Evolutionary conservation across 768 basidiomycete genomes (phyloP), one percentile per base, ranked within the genome.

Genomic region (Heimioporus sp.): DNA sequence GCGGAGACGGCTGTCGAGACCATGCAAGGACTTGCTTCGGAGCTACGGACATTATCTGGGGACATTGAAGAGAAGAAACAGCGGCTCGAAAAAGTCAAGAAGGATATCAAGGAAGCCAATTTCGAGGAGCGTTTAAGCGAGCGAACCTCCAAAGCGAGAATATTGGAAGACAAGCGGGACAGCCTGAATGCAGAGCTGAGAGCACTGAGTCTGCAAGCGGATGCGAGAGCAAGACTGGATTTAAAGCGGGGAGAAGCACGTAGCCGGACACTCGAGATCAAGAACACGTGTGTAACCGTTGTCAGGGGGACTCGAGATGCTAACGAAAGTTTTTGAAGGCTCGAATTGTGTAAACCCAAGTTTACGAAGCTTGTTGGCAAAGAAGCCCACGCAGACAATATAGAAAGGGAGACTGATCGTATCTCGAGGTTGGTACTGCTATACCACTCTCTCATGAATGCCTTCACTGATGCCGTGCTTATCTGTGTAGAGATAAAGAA

Each of bases 181-280:
- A 65, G 67, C 17, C 71, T 96, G 53, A 90, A 86, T 49, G 57
- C 68, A 0, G 95, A 97, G 54, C 75, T 94, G 38, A 76, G 81
- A 31, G 71, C 76, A 2, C 69, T 97, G 59, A 92, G 83, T 58
- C 61, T 81, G 41, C 93, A 98, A 65, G 86, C 90, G 0, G 89
- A 94, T 48, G 75, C 82, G 1, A 76, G 96, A 40, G 92, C 94
- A 2, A 86, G 82, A 59, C 66, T 98, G 47, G 82, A 87, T 37
- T 62, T 96, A 55, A 89, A 91, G 63, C 75, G 84, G 53, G 73
- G 73, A 1, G 90, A 94, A 56, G 65, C 85, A 40, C 81, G 77
- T 65, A 76, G 71, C 49, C 90, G 89, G 70, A 72, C 74, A 41
- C 73, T 72, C 15, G 90, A 93, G 37, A 75, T 93, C 13, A 73